Evolutionary conservation across 495 filamentous ascomycete genomes (phyloP).

Genomic region (Xylaria venustula): DNA sequence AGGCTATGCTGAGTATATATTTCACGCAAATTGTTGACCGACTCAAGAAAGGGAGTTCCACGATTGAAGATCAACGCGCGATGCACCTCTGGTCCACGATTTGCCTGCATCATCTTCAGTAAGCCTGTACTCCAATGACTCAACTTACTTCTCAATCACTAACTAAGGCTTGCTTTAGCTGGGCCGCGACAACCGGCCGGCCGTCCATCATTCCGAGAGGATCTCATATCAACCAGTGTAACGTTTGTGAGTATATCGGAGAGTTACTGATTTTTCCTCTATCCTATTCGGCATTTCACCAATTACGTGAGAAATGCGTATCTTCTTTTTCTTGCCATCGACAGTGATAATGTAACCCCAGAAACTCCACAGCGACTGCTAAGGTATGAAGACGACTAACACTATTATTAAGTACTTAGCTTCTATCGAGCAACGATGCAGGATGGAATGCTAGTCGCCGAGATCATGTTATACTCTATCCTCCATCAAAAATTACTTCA

Average conservation of each 20-base stretch:
- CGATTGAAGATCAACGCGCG: conserved; percentile 21
- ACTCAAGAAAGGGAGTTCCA: conserved; percentile 21
- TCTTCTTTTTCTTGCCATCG: no score
- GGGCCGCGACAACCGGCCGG: conserved; percentile 29
- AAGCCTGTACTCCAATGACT: neutral
- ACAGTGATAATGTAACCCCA: no score
- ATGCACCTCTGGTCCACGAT: conserved; percentile 32
- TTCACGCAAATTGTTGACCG: conserved; percentile 29
- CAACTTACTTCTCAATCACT: neutral
- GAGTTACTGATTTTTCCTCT: no score
- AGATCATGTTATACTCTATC: conserved; percentile 27
- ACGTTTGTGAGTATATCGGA: conserved; percentile 14
- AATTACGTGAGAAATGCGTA: no score
- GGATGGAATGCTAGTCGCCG: conserved; percentile 32
- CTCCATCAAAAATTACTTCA: conserved; percentile 27
- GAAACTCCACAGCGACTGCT: neutral
- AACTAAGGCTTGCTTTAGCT: conserved; percentile 11
- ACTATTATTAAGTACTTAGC: conserved; percentile 18
- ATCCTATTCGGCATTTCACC: no score
- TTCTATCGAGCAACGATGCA: conserved; percentile 33
- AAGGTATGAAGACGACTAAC: neutral
- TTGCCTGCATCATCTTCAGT: conserved; percentile 33
- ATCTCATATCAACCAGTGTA: conserved; percentile 27
- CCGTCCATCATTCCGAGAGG: conserved; percentile 27
- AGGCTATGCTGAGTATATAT: conserved; percentile 31